Evolutionary conservation across 305 asterid species (phyloP).

Genomic region (Fraxinus velutina): DNA sequence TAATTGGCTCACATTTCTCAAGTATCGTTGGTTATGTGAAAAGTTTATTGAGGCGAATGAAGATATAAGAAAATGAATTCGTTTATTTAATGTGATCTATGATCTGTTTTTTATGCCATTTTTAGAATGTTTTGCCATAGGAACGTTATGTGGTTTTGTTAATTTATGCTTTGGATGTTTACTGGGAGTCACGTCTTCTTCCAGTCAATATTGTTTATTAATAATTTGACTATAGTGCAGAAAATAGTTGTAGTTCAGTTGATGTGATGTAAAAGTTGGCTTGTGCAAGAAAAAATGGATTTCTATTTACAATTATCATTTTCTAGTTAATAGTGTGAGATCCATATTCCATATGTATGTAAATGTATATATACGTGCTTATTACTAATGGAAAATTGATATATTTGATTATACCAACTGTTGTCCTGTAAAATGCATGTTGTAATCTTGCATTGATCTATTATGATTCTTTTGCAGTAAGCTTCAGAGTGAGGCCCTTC

Average conservation of each 20-base stretch:
- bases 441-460: background rate
- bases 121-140: background rate
- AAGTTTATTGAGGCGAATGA: background rate
- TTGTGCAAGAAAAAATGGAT: background rate
- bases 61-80: background rate
- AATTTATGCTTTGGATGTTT: background rate
- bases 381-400: background rate
- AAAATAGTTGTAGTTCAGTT: background rate
- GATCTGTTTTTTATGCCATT: background rate
- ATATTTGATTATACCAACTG: background rate
- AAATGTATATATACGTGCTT: background rate
- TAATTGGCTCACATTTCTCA: background rate
- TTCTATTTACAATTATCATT: background rate
- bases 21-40: background rate
- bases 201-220: background rate
- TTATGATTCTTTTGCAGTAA: slow-evolving; percentile 34
- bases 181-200: background rate
- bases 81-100: background rate
- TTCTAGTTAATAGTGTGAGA: background rate
- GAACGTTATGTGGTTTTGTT: background rate
- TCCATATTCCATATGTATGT: background rate
- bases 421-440: background rate
- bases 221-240: background rate
- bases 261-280: background rate
- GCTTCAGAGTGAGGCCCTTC: slow-evolving; percentile 54